Evolutionary conservation across 2,329 filamentous ascomycete species (phyloP).

Genomic region (Sarocladiaceae sp.): DNA sequence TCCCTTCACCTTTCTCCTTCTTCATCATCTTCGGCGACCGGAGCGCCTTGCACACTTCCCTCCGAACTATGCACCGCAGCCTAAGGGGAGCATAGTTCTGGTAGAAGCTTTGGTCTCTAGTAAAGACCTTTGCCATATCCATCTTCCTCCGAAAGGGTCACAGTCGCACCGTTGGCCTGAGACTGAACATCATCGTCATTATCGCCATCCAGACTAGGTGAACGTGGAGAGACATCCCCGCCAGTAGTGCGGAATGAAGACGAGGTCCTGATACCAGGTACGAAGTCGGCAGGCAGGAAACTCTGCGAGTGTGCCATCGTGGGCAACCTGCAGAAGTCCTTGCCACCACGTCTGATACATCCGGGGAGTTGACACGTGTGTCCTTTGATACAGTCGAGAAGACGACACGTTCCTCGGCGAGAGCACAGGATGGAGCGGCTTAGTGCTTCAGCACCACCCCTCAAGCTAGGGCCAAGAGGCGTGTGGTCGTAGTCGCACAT

Average conservation of each 20-base stretch:
- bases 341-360: constrained; percentile 4
- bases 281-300: background rate
- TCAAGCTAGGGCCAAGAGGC: background rate
- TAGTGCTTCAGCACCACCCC: background rate
- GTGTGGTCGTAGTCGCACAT: constrained; percentile 9
- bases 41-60: no score
- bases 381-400: constrained; percentile 6
- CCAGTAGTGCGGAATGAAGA: background rate
- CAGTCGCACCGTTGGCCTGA: background rate
- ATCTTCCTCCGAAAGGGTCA: background rate
- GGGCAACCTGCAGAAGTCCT: constrained; percentile 7
- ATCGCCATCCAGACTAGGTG: background rate
- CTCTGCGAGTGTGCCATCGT: background rate
- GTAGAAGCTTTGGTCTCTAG: background rate
- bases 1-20: no score
- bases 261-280: background rate
- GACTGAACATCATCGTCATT: background rate
- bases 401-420: background rate
- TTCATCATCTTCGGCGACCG: no score
- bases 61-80: no score
- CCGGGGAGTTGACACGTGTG: background rate
- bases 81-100: background rate
- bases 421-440: constrained; percentile 5
- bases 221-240: no score
- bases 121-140: background rate